Evolutionary conservation across 352 stramenopile species (phyloP).

Genomic region (Chrysophaeum taylorii): DNA sequence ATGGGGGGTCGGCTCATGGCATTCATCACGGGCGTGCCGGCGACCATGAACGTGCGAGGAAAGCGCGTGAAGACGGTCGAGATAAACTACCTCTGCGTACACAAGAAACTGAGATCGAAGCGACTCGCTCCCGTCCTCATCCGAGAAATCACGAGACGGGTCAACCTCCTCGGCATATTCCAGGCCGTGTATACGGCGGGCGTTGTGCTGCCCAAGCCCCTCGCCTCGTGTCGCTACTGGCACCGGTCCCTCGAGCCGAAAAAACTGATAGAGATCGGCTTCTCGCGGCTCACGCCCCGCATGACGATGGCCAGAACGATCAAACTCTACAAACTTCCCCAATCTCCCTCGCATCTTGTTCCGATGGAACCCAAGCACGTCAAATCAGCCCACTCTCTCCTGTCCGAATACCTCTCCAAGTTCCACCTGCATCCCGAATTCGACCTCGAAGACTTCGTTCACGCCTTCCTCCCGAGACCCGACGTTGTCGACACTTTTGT

Average conservation of each 20-base stretch:
- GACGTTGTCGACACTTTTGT: conserved; percentile 88
- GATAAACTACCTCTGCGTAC: conserved; percentile 99
- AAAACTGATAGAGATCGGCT: conserved; percentile 96
- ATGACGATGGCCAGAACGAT: conserved; percentile 88
- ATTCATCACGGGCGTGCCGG: conserved; percentile 91
- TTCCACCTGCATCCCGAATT: conserved; percentile 74
- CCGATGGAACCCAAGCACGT: conserved; percentile 56
- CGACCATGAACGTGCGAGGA: conserved; percentile 49
- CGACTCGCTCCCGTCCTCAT: conserved; percentile 93
- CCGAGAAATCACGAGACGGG: conserved; percentile 96
- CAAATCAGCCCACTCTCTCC: conserved; percentile 45
- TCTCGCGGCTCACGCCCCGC: conserved; percentile 73
- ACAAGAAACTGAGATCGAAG: conserved; percentile 86
- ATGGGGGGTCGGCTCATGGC: conserved; percentile 79
- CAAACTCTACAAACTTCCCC: conserved; percentile 72
- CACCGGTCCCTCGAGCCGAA: conserved; percentile 93
- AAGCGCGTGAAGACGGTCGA: conserved; percentile 53
- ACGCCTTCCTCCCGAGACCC: conserved; percentile 90
- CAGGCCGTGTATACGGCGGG: conserved; percentile 97
- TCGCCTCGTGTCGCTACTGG: conserved; percentile 87
- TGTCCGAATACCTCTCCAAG: conserved; percentile 64
- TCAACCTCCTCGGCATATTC: conserved; percentile 80
- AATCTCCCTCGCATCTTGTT: conserved; percentile 40
- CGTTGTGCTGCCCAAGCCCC: conserved; percentile 84
- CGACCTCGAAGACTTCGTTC: conserved; percentile 76